Percentiles rank a stretch among this genome's conserved stretches.
Evolutionary conservation across 305 asterid species (phyloP).

Genomic region (Rubia occidens): DNA sequence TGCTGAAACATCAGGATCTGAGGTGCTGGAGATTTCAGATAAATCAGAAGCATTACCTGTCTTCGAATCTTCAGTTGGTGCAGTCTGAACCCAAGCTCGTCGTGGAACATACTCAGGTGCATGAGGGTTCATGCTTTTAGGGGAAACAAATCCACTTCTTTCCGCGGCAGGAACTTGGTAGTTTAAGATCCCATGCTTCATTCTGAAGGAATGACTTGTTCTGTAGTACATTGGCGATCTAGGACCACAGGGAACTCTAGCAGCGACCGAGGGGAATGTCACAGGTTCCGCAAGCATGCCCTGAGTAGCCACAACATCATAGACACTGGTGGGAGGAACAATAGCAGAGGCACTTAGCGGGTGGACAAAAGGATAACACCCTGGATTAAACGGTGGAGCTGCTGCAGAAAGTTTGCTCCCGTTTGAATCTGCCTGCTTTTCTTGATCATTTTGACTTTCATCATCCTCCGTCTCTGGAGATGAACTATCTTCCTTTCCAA

Average conservation of each 20-base stretch:
- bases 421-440: slow-evolving; percentile 49
- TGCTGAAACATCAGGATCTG: slow-evolving; percentile 29
- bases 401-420: slow-evolving; percentile 96
- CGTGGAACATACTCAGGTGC: slow-evolving; percentile 95
- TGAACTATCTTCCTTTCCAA: slow-evolving; percentile 31
- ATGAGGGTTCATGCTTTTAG: slow-evolving; percentile 81
- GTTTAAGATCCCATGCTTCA: slow-evolving; percentile 50
- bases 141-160: slow-evolving; percentile 31
- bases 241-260: slow-evolving; percentile 95
- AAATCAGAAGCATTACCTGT: slow-evolving; percentile 32
- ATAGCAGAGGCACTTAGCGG: slow-evolving; percentile 37
- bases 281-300: slow-evolving; percentile 51
- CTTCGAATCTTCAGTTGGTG: slow-evolving; percentile 44
- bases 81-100: slow-evolving; percentile 46
- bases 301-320: slow-evolving; percentile 58
- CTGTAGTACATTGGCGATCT: slow-evolving; percentile 79
- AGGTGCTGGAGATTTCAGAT: slow-evolving; percentile 32
- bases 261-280: slow-evolving; percentile 73
- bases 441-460: slow-evolving; percentile 36
- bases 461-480: slow-evolving; percentile 42
- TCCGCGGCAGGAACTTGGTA: slow-evolving; percentile 48
- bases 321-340: slow-evolving; percentile 48
- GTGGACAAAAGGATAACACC: slow-evolving; percentile 47
- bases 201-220: slow-evolving; percentile 42
- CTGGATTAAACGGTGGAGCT: slow-evolving; percentile 90